Evolutionary conservation across 2,329 filamentous ascomycete species (phyloP), one percentile per base, ranked within the genome.

Genomic region (Beauveria pseudobassiana): DNA sequence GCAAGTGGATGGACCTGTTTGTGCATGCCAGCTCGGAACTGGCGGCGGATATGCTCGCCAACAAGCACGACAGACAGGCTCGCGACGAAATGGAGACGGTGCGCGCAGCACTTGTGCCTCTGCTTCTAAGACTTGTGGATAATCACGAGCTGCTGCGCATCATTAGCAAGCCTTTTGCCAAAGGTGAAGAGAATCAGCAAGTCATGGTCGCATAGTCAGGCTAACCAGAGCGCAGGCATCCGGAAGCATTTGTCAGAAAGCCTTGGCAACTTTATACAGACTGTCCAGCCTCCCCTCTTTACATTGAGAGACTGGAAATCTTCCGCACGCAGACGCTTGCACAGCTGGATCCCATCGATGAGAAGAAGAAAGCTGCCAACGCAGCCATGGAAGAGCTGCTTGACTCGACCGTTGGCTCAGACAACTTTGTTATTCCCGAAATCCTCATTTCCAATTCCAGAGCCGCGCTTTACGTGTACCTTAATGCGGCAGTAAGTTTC

Each of bases 381-480:
- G 76, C 78, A 14, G 74, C 71, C 24, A 82, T 87, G 64, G 80
- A 86, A 62, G 82, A 86, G 50, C 73, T 86, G 40, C 73, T 86
- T 26, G 83, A 85, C 68, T 80, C 82, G 24, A 77, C 79, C 5
- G 77, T 87, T 61, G 82, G 78, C 0, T 71, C 85, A 45, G 82
- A 84, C n/a, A 82, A 73, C 64, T 77, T 83, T 46, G 78, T 79
- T 16, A 72, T 85, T 12, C 71, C 80, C 28, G 90, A 96, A 55
- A 75, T 93, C 10, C 88, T 89, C 3, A 78, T 86, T 34, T 79
- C 87, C 53, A 91, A 90, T 66, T 90, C 91, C 3, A 84, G 91
- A 72, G 89, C 90, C 57, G 92, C 90, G 5, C 79, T 96, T 61
- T 96, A 95, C 70, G 81, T 96, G 7, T 95, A 93, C 71, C 77